Evolutionary conservation across 345 rosid species (phyloP).

Genomic region (Lepidium africanum): DNA sequence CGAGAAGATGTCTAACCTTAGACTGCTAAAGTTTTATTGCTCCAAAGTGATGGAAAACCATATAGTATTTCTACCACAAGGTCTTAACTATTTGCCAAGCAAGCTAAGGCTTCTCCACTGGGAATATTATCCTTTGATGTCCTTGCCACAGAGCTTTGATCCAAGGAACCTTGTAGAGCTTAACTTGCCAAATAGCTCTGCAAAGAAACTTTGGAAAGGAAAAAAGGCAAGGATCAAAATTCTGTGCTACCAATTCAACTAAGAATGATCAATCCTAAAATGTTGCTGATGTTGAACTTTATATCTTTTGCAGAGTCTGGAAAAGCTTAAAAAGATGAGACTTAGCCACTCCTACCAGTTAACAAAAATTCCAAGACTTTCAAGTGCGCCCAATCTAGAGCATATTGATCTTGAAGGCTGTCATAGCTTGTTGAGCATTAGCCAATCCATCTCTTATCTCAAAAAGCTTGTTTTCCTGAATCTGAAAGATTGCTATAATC

Average conservation of each 20-base stretch:
- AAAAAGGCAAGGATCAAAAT: not conserved
- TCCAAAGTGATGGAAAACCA: not conserved
- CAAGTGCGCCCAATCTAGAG: slow-evolving; percentile 18
- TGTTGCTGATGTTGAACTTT: not conserved
- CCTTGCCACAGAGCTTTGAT: slow-evolving; percentile 23
- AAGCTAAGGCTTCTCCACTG: slow-evolving; percentile 26
- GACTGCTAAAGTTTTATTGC: slow-evolving; percentile 9
- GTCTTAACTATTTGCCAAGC: slow-evolving; percentile 8
- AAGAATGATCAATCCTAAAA: not conserved
- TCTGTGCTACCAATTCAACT: not conserved
- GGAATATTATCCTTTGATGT: slow-evolving; percentile 16
- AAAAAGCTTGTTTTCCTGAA: slow-evolving; percentile 14
- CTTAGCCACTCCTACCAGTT: slow-evolving; percentile 14
- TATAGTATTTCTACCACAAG: not conserved
- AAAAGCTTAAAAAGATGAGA: slow-evolving; percentile 8
- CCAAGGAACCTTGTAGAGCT: slow-evolving; percentile 22
- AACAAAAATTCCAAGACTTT: slow-evolving; percentile 13
- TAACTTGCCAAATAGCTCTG: not conserved
- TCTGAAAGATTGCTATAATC: slow-evolving; percentile 18
- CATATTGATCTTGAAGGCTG: slow-evolving; percentile 28
- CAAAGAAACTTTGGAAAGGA: slow-evolving; percentile 25
- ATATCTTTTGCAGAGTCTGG: slow-evolving; percentile 8
- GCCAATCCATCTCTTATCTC: slow-evolving; percentile 4
- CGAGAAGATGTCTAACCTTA: slow-evolving; percentile 14
- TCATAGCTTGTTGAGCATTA: slow-evolving; percentile 7